Evolutionary conservation across 768 basidiomycete genomes (phyloP).

Genomic region (Suillus fuscotomentosus): DNA sequence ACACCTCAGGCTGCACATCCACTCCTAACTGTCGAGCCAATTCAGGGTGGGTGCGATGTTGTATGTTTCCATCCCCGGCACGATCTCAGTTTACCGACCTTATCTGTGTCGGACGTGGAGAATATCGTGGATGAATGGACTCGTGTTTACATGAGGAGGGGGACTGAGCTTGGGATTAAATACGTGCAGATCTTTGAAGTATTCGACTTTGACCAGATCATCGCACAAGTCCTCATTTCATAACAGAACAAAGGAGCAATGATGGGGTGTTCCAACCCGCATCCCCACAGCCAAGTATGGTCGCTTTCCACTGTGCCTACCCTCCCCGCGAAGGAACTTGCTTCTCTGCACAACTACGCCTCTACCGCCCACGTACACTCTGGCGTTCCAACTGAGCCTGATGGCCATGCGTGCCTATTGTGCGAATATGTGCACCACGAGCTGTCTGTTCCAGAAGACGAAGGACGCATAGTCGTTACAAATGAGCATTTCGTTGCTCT

Average conservation of each 20-base stretch:
- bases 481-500: slow-evolving; percentile 81
- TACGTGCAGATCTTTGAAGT: slow-evolving; percentile 94
- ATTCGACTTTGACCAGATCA: slow-evolving; percentile 16
- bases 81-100: slow-evolving; percentile 76
- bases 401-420: slow-evolving; percentile 65
- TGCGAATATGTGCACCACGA: slow-evolving; percentile 81
- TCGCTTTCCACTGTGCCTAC: slow-evolving; percentile 72
- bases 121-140: slow-evolving; percentile 74
- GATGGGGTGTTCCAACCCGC: slow-evolving; percentile 96
- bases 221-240: slow-evolving; percentile 7
- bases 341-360: slow-evolving; percentile 50
- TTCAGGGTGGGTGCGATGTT: slow-evolving; percentile 86
- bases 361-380: slow-evolving; percentile 32
- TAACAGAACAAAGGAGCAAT: slow-evolving; percentile 86
- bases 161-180: slow-evolving; percentile 61
- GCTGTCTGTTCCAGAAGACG: slow-evolving; percentile 35
- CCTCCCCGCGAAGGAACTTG: slow-evolving; percentile 65
- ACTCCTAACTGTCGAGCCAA: slow-evolving; percentile 60
- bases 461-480: slow-evolving; percentile 64
- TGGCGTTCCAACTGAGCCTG: slow-evolving; percentile 53
- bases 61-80: slow-evolving; percentile 85
- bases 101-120: slow-evolving; percentile 56
- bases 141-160: slow-evolving; percentile 56
- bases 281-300: slow-evolving; percentile 93
- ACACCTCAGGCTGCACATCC: slow-evolving; percentile 56